Percentiles rank a stretch among this genome's conserved stretches.
Evolutionary conservation across 2,329 filamentous ascomycete species (phyloP).

Genomic region (Epichloe brachyelytri): DNA sequence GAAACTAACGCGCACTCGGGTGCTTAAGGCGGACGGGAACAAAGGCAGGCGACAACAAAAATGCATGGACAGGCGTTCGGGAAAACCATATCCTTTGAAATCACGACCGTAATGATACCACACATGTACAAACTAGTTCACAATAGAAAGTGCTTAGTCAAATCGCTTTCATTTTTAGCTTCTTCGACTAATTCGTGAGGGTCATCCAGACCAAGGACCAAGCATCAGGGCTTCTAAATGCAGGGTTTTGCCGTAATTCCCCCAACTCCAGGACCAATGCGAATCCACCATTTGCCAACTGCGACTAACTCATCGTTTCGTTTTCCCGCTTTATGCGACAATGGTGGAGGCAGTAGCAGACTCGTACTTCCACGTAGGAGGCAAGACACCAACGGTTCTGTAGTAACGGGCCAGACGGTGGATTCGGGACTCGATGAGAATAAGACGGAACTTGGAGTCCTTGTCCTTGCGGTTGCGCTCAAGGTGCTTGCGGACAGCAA

Average conservation of each 20-base stretch:
- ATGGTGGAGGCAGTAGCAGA: conserved; percentile 89
- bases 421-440: conserved; percentile 99
- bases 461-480: conserved; percentile 99
- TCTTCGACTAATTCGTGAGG: conserved; percentile 15
- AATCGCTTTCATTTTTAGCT: conserved; percentile 22
- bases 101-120: neutral
- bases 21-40: neutral
- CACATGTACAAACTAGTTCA: neutral
- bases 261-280: conserved; percentile 32
- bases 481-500: conserved; percentile 99
- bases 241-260: conserved; percentile 25
- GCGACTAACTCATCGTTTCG: neutral
- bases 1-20: conserved; percentile 25
- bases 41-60: neutral
- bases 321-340: conserved; percentile 55
- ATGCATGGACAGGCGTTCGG: conserved; percentile 6
- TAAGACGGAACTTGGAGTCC: conserved; percentile 99
- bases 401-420: conserved; percentile 99
- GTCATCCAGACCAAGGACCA: conserved; percentile 23
- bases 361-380: conserved; percentile 99
- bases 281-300: conserved; percentile 16
- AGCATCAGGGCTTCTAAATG: conserved; percentile 32
- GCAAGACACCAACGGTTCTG: conserved; percentile 79
- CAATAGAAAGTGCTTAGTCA: neutral
- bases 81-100: neutral